phyloP scores from a whole-genome alignment of 2,329 filamentous ascomycete species.

The Rutstroemia sp. region DNA sequence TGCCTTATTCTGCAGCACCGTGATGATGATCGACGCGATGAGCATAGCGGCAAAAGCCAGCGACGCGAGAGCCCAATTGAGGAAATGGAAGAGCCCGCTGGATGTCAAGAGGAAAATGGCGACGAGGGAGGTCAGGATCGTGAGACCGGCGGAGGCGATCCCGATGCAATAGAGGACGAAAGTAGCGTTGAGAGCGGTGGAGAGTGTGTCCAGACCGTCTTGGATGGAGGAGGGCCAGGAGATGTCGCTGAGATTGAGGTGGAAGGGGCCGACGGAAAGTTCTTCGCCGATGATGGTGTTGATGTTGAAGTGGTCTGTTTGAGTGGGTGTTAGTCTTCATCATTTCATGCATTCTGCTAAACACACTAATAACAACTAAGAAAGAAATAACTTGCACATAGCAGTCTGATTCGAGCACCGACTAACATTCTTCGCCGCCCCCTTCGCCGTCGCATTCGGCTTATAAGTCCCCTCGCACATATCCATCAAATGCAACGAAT shows the following conservation, averaged over 20 bases:
- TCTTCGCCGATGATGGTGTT: constrained; percentile 40
- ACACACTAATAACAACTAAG: not conserved
- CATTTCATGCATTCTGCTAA: too few species aligned
- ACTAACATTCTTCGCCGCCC: constrained; percentile 44
- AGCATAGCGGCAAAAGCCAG: constrained; percentile 50
- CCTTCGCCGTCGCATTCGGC: constrained; percentile 28
- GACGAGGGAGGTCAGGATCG: constrained; percentile 38
- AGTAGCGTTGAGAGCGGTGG: constrained; percentile 41
- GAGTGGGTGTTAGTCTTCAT: not conserved
- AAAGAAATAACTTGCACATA: constrained; percentile 34
- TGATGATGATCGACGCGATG: constrained; percentile 67
- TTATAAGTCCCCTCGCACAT: constrained; percentile 44
- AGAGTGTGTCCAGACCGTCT: constrained; percentile 43
- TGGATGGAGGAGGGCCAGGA: constrained; percentile 50
- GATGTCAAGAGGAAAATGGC: constrained; percentile 32
- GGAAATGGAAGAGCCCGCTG: constrained; percentile 35
- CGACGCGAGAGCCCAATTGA: constrained; percentile 42
- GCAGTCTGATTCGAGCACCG: constrained; percentile 45
- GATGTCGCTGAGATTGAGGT: constrained; percentile 43
- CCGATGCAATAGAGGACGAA: constrained; percentile 54
- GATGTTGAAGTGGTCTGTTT: constrained; percentile 44
- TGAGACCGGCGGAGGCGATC: constrained; percentile 43
- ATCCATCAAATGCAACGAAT: constrained; percentile 52
- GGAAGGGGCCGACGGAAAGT: constrained; percentile 34
- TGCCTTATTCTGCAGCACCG: constrained; percentile 50